Evolutionary conservation across 148 eudicot genomes (phyloP), one percentile per base, ranked within the genome.

Genomic region (Selenicereus undatus): DNA sequence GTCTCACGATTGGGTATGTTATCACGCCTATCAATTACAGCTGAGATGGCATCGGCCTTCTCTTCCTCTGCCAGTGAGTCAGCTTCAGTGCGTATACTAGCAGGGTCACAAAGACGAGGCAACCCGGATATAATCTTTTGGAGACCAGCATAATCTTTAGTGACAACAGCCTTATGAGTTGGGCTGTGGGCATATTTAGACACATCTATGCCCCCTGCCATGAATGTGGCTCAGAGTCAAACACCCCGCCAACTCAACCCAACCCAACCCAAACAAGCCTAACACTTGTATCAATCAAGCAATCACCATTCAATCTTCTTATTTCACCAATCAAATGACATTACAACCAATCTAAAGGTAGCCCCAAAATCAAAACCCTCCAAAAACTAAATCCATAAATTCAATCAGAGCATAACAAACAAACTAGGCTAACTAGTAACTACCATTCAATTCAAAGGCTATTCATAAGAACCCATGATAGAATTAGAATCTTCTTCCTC

Each of bases 141-240:
- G 8, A 95, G 90, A 81, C 77, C 71, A 10, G 87, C 85, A 84
- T 95, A 91, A 85, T 95, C 97, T 75, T 82, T 90, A 50, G 81
- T 82, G 62, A 82, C 79, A 82, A 93, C 81, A n/a, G 95, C 94
- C 43, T 82, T 86, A 60, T 95, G 98, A 66, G 88, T 91, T 62
- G 94, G 93, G 82, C 90, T 89, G 60, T 93, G 93, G n/a, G 86
- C 87, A 82, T 93, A 95, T 76, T 89, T 93, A 1, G 96, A 88
- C 51, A 88, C 80, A 83, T 93, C 97, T 80, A 84, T 78, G 72
- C 81, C 76, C 71, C 79, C 86, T 26, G 83, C 75, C 84, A 84
- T 84, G 20, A 32, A 60, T 77, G 36, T 24, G 18, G 56, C 83
- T 21, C 2, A 35, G 21, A 75, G 75, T 35, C 70, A 29, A 66